phyloP scores from a whole-genome alignment of 2,329 filamentous ascomycete genomes.

The Penicillium sclerotigenum region DNA sequence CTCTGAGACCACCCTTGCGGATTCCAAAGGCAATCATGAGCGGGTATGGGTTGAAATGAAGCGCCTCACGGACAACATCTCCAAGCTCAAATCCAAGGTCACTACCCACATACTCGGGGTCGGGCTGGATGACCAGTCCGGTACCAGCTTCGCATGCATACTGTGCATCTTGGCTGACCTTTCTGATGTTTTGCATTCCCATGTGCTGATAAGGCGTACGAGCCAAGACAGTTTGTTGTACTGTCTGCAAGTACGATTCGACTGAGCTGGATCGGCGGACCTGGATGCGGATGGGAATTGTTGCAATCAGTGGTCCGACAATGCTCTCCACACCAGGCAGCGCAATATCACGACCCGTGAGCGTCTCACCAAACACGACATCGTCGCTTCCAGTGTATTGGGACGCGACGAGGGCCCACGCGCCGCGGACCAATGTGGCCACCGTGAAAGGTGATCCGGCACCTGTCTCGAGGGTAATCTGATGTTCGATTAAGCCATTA shows the following conservation, averaged over 20 bases:
- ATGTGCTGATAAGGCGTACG: slow-evolving; percentile 50
- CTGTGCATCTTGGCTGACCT: slow-evolving; percentile 39
- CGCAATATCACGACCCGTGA: slow-evolving; percentile 49
- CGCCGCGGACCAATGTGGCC: slow-evolving; percentile 48
- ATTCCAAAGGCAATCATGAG: slow-evolving; percentile 50
- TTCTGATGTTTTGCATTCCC: slow-evolving; percentile 50
- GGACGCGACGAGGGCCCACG: slow-evolving; percentile 49
- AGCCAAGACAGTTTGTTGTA: slow-evolving; percentile 34
- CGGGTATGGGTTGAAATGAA: slow-evolving; percentile 49
- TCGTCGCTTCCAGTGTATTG: slow-evolving; percentile 47
- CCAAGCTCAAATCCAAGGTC: slow-evolving; percentile 39
- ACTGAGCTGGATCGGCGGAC: slow-evolving; percentile 30
- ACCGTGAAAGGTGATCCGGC: slow-evolving; percentile 39
- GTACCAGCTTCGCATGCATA: slow-evolving; percentile 37
- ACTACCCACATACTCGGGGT: slow-evolving; percentile 36
- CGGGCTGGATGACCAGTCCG: slow-evolving; percentile 41
- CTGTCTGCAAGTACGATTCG: slow-evolving; percentile 27
- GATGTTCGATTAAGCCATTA: slow-evolving; percentile 45
- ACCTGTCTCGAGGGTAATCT: slow-evolving; percentile 30
- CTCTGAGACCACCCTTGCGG: slow-evolving; percentile 42
- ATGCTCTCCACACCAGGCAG: slow-evolving; percentile 48
- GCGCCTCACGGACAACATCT: slow-evolving; percentile 36
- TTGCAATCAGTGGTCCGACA: slow-evolving; percentile 50
- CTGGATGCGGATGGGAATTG: slow-evolving; percentile 47
- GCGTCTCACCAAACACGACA: slow-evolving; percentile 50